These are phyloP conservation scores for Fusarium chlamydosporum DNA, from an alignment of 2,329 filamentous ascomycete genomes.

Conservation along the genomic window DNA sequence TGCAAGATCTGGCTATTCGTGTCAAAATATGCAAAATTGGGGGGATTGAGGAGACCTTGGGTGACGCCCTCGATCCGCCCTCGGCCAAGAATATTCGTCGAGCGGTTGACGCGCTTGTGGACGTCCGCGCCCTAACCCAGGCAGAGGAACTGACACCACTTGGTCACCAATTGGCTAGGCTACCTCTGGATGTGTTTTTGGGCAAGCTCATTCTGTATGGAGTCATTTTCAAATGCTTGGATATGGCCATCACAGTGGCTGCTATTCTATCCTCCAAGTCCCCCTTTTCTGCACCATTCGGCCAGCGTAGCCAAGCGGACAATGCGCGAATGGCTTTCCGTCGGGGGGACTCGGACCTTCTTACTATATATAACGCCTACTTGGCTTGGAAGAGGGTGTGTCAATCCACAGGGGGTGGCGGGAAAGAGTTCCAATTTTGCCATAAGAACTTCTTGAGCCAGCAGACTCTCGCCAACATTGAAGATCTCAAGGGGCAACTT, in stretches of 20 bases:
- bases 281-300: conserved; percentile 89
- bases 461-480: conserved; percentile 91
- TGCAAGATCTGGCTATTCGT: conserved; percentile 94
- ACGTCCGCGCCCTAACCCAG: conserved; percentile 88
- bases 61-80: conserved; percentile 89
- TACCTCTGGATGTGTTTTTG: conserved; percentile 94
- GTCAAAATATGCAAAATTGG: conserved; percentile 98
- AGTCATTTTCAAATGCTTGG: conserved; percentile 88
- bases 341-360: conserved; percentile 88
- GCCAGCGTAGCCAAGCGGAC: conserved; percentile 85
- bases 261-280: conserved; percentile 96
- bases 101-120: conserved; percentile 91
- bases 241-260: conserved; percentile 91
- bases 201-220: conserved; percentile 93
- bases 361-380: conserved; percentile 96
- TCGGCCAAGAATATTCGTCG: conserved; percentile 92
- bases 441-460: conserved; percentile 92
- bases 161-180: conserved; percentile 85
- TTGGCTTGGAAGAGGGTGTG: conserved; percentile 88
- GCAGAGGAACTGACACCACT: conserved; percentile 88
- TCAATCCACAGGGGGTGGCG: conserved; percentile 70
- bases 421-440: conserved; percentile 90
- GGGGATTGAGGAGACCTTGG: conserved; percentile 89
- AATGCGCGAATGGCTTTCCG: conserved; percentile 83
- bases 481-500: conserved; percentile 94